Evolutionary conservation across 208 protist genomes (phyloP), one percentile per base, ranked within the genome.

Genomic region (Acanthamoeba rhysodes): DNA sequence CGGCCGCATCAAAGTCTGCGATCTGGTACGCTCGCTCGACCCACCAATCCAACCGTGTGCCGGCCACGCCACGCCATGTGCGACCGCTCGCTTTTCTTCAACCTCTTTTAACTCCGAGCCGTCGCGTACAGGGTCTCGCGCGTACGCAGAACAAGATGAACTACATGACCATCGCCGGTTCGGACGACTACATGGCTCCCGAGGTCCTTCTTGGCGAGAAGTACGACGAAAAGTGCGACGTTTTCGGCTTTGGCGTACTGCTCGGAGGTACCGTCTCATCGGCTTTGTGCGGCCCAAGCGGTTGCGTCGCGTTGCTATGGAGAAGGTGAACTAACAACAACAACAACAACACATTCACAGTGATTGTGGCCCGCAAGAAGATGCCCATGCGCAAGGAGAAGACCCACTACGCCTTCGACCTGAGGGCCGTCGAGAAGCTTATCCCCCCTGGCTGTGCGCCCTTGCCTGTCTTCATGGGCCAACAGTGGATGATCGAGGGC

Each of bases 191-290:
- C 87, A 93, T 93, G 87, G 87, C 87, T 24, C 87, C 87, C 12
- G 87, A 93, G 24, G 87, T 93, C 37, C 55, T 93, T 7, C 34
- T 93, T 9, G 87, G 87, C 32, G 87, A 68, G 32, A 93, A 93
- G n/a, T 93, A 93, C 48, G 87, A 93, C 62, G 87, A 93, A 20
- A 93, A 93, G 45, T 93, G 87, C 48, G 87, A 93, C 45, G 87
- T 93, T 2, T 93, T 93, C 64, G 55, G 87, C 7, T 82, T 82
- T 82, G 74, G 74, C 29, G 74, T 82, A 6, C 74, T 82, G 16
- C 74, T 82, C 37, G 74, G 74, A 14, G 70, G 70, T 78, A 78
- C 70, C 6, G 32, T 48, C 70, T 34, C 37, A 16, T 3, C 32
- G 2, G 9, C 37, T 32, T 12, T 5, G n/a, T 22, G 34, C 2